Conservation (phyloP, 805 yeast genomes). For the Teunomyces kruisii region DNA sequence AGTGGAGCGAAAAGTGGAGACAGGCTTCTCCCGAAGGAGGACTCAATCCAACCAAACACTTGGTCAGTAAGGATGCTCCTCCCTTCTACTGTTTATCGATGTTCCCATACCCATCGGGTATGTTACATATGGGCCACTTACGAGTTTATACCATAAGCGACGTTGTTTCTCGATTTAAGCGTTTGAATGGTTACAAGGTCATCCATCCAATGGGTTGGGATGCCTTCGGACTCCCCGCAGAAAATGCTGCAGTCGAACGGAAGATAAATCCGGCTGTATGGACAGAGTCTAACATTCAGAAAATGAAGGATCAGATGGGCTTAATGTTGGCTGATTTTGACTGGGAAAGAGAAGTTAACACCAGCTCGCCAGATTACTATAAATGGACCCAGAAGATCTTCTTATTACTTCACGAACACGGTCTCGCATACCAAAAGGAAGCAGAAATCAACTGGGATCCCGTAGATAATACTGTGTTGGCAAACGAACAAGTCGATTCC, state of each 20-base stretch:
- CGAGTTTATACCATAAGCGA: constrained; percentile 92
- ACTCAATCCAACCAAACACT: constrained; percentile 35
- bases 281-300: constrained; percentile 78
- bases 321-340: constrained; percentile 83
- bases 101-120: constrained; percentile 98
- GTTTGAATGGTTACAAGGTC: constrained; percentile 74
- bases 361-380: constrained; percentile 86
- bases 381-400: constrained; percentile 91
- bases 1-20: constrained; percentile 55
- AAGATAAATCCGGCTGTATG: constrained; percentile 75
- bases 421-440: constrained; percentile 79
- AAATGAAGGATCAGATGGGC: constrained; percentile 82
- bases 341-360: constrained; percentile 88
- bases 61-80: constrained; percentile 14
- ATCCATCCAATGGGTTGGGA: constrained; percentile 99
- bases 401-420: constrained; percentile 65
- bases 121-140: constrained; percentile 89
- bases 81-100: constrained; percentile 70
- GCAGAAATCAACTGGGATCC: constrained; percentile 99
- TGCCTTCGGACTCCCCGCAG: constrained; percentile 98
- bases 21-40: constrained; percentile 29
- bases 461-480: constrained; percentile 88
- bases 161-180: constrained; percentile 71
- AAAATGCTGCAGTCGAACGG: constrained; percentile 93
- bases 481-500: constrained; percentile 92